Base-by-base conservation (phyloP, 2,329 filamentous ascomycete genomes). In the Curvularia spicifera region DNA sequence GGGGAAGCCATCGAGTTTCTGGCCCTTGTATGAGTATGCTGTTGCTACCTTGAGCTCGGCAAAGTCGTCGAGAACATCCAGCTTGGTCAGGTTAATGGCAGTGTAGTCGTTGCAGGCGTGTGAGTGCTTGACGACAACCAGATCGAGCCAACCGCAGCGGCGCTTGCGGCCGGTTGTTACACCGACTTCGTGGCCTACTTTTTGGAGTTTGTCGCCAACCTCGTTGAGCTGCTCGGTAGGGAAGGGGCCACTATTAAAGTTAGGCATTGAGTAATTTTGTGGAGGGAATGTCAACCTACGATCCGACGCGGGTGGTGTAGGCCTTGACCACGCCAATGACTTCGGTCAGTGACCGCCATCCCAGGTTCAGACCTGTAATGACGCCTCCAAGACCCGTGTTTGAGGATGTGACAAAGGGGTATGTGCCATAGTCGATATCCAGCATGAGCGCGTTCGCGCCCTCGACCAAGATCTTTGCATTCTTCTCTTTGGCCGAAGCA, bases 31-130 rank as follows among this genome's bases (percentile, higher is more conserved):
- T 12, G 80, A 80, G 79, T 96, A 96, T 2, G 85, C 87, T 13
- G 89, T 85, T 18, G 89, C 90, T 50, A 91, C 82, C 76, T 93
- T 90, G 78, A 96, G 84, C 70, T 87, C 88, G 9, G 85, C 82
- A 73, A 96, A 92, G 31, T 85, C 85, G 73, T 93, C 90, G 15
- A 93, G 82, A 37, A 92, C 83, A 67, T 91, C 88, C 22, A 91
- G 83, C 76, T 88, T 88, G 56, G 86, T 88, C 56, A 88, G 78
- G 78, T 89, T 88, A 68, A 88, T 78, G 44, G 80, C 76, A 0
- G 86, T 87, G 78, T 91, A 91, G 78, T 88, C 83, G 78, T 91
- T 91, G 74, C 89, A 81, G 46, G 82, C 78, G 59, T 81, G 76
- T 9, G 84, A 87, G 79, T 89, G 90, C 74, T 89, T 88, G 62